Evolutionary conservation across 257 asterid species (phyloP), one percentile per base, ranked within the genome.

Genomic region (Eucommia ulmoides): DNA sequence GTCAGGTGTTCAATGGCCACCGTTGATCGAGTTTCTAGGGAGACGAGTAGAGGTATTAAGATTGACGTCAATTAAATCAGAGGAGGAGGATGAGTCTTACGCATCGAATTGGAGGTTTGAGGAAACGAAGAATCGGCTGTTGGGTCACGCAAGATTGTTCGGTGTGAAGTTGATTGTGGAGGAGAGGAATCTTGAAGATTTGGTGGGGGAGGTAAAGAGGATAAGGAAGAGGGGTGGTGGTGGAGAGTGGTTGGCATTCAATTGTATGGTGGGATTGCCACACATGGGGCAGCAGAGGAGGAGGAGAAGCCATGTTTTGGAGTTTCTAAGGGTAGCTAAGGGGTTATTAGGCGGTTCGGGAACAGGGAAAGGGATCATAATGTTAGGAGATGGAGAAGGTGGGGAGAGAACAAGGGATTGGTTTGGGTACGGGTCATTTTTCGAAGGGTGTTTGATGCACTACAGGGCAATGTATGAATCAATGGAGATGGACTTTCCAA

Each of bases 1-100:
- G 9, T 82, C 78, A 19, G 88, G 84, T 18, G 54, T 73, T 12
- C 93, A 82, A n/a, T 82, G 84, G 88, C 74, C 84, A 18, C 59
- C 80, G 0, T 15, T 86, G 47, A 73, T 86, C 2, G 88, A 82
- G 54, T 74, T 71, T n/a, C 59, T 77, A 47, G 48, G 72, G 50
- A 20, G 59, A 64, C 63, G 19, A 35, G 41, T 59, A 16, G 74
- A 64, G 64, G 33, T 63, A 2, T 7, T 86, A 46, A 75, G 47
- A 62, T 54, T 86, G 33, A 82, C 86, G 35, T 75, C 83, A 12
- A 51, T 86, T 6, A 75, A 58, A 58, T 38, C 62, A 10, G 75
- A 66, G 10, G 75, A 61, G 3, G 74, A 62, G 7, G 23, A 41
- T 52, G 33, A 24, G 23, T 51, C 64, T 52, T 52, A 7, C 38